A percentile compares a stretch with the other conserved stretches of the same genome.
phyloP scores from a whole-genome alignment of 2,329 filamentous ascomycete species.

The Talaromyces amestolkiae region DNA sequence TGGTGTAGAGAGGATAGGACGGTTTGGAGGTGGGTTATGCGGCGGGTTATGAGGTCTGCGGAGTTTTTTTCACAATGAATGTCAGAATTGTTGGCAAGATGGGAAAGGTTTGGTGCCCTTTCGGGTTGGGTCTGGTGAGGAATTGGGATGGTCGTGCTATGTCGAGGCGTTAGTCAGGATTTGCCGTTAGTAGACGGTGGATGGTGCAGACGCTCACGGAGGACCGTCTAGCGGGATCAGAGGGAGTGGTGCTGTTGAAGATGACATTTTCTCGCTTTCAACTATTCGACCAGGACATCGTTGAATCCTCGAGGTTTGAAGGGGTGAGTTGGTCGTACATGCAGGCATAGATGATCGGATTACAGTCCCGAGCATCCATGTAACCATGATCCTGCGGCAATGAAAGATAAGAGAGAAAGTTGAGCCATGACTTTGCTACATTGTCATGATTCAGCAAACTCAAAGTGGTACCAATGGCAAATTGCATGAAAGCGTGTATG shows the following conservation, averaged over 20 bases:
- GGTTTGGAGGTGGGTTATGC: conserved; percentile 3
- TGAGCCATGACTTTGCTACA: not conserved
- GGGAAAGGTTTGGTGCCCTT: not conserved
- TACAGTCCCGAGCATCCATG: not conserved
- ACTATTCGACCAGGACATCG: not conserved
- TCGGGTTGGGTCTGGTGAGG: not conserved
- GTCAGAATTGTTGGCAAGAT: not conserved
- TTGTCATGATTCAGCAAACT: not conserved
- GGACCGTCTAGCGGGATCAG: not conserved
- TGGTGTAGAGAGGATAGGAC: not conserved
- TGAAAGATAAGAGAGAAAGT: not conserved
- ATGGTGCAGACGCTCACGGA: not conserved
- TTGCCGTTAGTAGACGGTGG: too few species aligned
- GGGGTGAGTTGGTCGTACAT: not conserved
- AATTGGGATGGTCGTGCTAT: not conserved
- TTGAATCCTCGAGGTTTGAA: too few species aligned
- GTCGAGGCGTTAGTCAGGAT: not conserved
- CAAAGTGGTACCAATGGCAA: not conserved
- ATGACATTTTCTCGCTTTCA: not conserved
- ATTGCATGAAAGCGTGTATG: not conserved
- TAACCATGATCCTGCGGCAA: conserved; percentile 4
- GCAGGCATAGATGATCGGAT: not conserved
- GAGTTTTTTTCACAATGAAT: not conserved
- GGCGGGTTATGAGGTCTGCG: not conserved
- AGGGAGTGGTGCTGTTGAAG: not conserved